A percentile compares a stretch with the other conserved stretches of the same genome.
Conservation (phyloP, 345 rosid genomes). For the Salix purpurea region DNA sequence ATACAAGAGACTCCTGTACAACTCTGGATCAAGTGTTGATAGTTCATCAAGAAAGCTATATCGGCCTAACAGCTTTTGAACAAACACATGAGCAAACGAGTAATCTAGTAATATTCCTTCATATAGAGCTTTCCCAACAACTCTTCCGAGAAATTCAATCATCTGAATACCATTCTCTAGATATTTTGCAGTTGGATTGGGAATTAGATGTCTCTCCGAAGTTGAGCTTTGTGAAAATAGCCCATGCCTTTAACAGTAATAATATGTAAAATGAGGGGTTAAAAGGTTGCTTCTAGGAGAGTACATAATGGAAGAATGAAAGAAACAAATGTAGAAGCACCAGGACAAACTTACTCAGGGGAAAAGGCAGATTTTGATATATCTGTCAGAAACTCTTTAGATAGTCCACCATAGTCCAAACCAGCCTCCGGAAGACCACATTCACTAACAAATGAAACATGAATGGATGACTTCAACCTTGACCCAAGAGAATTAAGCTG, state of each 20-base stretch:
- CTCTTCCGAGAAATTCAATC: slow-evolving; percentile 97
- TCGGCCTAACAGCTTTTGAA: slow-evolving; percentile 88
- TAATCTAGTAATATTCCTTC: slow-evolving; percentile 95
- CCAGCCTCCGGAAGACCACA: slow-evolving; percentile 98
- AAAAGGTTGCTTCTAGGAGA: background rate
- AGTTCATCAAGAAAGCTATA: slow-evolving; percentile 97
- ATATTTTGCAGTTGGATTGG: slow-evolving; percentile 78
- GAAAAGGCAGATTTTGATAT: slow-evolving; percentile 88
- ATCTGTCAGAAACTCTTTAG: slow-evolving; percentile 94
- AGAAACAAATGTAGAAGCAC: background rate
- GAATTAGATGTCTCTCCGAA: slow-evolving; percentile 80
- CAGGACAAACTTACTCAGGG: slow-evolving; percentile 65
- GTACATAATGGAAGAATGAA: background rate
- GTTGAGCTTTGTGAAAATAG: slow-evolving; percentile 80
- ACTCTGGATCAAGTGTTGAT: slow-evolving; percentile 92
- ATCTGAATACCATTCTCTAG: slow-evolving; percentile 79
- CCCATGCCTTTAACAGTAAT: slow-evolving; percentile 59
- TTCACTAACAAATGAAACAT: slow-evolving; percentile 94
- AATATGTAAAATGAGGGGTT: background rate
- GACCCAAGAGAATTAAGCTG: slow-evolving; percentile 78
- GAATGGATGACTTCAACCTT: slow-evolving; percentile 83
- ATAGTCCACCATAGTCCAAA: slow-evolving; percentile 94
- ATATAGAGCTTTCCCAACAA: slow-evolving; percentile 95
- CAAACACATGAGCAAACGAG: slow-evolving; percentile 85
- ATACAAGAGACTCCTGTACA: slow-evolving; percentile 85